Evolutionary conservation across 1,284 basidiomycete species (phyloP), one percentile per base, ranked within the genome.

Genomic region (Cutaneotrichosporon cyanovorans): DNA sequence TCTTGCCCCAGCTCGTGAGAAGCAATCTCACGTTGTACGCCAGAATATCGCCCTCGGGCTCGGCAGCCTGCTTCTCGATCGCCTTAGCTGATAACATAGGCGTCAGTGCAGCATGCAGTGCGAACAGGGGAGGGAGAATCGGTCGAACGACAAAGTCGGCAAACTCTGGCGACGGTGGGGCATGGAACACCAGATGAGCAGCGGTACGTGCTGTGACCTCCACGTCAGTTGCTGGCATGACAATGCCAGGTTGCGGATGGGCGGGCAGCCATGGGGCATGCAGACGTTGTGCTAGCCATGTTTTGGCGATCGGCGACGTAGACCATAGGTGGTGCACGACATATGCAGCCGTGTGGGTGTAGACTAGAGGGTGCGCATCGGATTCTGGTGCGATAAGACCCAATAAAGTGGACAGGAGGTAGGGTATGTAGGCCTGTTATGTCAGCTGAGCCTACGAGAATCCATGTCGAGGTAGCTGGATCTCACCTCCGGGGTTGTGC

Each of bases 81-180:
- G 42, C 35, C 25, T 39, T 37, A 1, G 39, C 19, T 22, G 32
- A 18, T 32, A 36, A 25, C 44, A 12, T 42, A 11, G 65, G 67
- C 19, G 79, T 75, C 16, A 89, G 61, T 45, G 79, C 71, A 39
- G 74, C 75, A 5, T 77, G 68, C 4, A 91, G 73, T 1, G 80
- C 75, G 63, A 87, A 87, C 3, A 92, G 64, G 2, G 79, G 70
- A 0, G 82, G 71, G 0, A 84, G 59, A 37, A 90, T 78, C 1
- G 86, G 84, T 2, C 80, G 79, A 14, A 91, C 66, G 6, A 89
- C 59, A 14, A 72, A 68, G 0, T 81, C 76, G 37, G 86, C 77
- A 32, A 87, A 75, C 3, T 72, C 66, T 0, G 85, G 83, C 1
- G 84, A 82, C 3, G 87, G 86, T 52, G 90, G 87, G 5, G 82